Evolutionary conservation across 768 basidiomycete species (phyloP).

Genomic region (Tricholoma hemisulphureum): DNA sequence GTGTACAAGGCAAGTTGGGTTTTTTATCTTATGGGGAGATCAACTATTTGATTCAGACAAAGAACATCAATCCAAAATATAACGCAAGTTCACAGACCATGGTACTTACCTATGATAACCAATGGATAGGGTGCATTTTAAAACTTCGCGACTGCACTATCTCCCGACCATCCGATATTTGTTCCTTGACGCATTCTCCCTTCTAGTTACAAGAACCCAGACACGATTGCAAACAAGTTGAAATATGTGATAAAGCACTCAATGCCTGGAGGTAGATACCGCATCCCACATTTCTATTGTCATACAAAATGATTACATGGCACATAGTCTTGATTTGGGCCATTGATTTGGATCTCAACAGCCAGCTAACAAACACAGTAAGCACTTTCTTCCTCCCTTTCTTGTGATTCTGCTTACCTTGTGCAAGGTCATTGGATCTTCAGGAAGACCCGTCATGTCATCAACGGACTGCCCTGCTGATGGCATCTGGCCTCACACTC

Average conservation of each 20-base stretch:
- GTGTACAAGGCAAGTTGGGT: neutral
- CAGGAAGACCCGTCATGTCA: neutral
- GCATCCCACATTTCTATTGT: neutral
- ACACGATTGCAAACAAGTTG: neutral
- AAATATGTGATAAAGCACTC: neutral
- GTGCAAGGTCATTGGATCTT: neutral
- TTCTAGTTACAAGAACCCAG: neutral
- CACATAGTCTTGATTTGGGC: neutral
- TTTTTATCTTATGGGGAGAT: conserved; percentile 19
- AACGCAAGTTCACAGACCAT: neutral
- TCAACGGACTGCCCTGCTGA: neutral
- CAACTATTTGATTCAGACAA: conserved; percentile 2
- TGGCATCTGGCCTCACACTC: neutral
- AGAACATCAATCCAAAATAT: neutral
- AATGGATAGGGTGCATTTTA: neutral
- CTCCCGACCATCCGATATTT: neutral
- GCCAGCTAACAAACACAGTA: neutral
- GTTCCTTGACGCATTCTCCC: neutral
- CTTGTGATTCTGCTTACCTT: neutral
- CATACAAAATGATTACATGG: neutral
- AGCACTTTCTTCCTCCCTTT: neutral
- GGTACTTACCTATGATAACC: neutral
- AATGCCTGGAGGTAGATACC: neutral
- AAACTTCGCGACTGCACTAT: neutral
- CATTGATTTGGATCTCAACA: neutral